phyloP scores from a whole-genome alignment of 805 yeast species.

The Wickerhamiella nectarea region DNA sequence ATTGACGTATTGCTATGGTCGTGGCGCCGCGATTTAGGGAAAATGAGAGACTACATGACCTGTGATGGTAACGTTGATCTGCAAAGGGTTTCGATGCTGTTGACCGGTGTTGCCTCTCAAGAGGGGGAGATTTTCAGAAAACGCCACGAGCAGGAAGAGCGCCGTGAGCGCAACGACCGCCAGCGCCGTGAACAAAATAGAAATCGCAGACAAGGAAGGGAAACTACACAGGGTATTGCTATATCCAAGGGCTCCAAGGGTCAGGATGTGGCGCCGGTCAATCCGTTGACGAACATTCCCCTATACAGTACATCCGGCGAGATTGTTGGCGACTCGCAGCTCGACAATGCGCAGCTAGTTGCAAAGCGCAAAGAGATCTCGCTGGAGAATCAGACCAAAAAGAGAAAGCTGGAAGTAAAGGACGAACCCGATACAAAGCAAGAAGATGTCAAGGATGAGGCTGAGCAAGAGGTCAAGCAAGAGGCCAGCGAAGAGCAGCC shows the following conservation, averaged over 20 bases:
- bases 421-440: constrained; percentile 9
- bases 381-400: constrained; percentile 16
- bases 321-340: constrained; percentile 49
- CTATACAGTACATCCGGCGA: constrained; percentile 65
- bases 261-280: constrained; percentile 59
- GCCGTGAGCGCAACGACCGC: constrained; percentile 52
- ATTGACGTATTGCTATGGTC: constrained; percentile 66
- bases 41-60: constrained; percentile 64
- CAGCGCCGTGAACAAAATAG: constrained; percentile 32
- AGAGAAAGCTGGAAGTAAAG: constrained; percentile 5
- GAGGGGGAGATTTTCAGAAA: constrained; percentile 68
- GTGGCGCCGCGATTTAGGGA: constrained; percentile 67
- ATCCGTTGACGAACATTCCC: constrained; percentile 60
- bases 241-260: constrained; percentile 28
- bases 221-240: constrained; percentile 24
- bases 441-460: constrained; percentile 12
- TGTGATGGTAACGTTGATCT: constrained; percentile 77
- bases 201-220: constrained; percentile 16
- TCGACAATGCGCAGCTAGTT: constrained; percentile 59
- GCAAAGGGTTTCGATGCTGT: constrained; percentile 57
- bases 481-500: not conserved
- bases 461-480: constrained; percentile 1
- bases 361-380: constrained; percentile 17
- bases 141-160: constrained; percentile 52
- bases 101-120: constrained; percentile 49